Conservation (phyloP, 2,329 filamentous ascomycete species). For the Trichoderma afroharzianum region DNA sequence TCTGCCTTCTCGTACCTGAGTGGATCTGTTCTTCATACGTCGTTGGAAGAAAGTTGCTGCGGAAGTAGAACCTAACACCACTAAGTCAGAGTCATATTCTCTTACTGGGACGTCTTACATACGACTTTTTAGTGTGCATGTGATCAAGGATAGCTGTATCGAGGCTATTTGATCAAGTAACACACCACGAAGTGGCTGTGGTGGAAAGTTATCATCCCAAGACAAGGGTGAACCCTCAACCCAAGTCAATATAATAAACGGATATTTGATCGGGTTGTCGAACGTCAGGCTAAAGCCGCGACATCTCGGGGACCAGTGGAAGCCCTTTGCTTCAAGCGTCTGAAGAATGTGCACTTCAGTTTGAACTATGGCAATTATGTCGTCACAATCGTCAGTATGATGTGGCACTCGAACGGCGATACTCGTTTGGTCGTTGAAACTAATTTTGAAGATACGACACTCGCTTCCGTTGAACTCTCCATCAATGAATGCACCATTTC, state of each 20-base stretch:
- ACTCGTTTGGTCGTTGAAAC: not conserved
- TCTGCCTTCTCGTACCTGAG: not conserved
- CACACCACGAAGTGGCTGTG: not conserved
- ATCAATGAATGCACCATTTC: not conserved
- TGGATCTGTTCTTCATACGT: not conserved
- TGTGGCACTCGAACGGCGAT: not conserved
- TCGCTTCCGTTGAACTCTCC: not conserved
- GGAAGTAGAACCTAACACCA: not conserved
- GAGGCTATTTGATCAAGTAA: not conserved
- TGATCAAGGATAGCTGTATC: not conserved
- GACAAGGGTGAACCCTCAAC: not conserved
- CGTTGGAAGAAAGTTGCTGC: not conserved
- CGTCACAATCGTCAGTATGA: not conserved
- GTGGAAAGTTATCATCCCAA: not conserved
- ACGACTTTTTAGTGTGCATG: not conserved
- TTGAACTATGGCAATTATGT: not conserved
- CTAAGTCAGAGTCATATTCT: not conserved
- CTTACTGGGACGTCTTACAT: not conserved
- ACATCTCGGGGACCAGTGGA: not conserved
- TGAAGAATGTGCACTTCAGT: not conserved
- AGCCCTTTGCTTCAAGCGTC: not conserved
- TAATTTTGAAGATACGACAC: not conserved
- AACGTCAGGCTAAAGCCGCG: not conserved
- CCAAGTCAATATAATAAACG: not conserved
- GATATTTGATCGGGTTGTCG: not conserved